Evolutionary conservation across 1,139 yeast species (phyloP).

Genomic region (Saccharomyces hybrid): DNA sequence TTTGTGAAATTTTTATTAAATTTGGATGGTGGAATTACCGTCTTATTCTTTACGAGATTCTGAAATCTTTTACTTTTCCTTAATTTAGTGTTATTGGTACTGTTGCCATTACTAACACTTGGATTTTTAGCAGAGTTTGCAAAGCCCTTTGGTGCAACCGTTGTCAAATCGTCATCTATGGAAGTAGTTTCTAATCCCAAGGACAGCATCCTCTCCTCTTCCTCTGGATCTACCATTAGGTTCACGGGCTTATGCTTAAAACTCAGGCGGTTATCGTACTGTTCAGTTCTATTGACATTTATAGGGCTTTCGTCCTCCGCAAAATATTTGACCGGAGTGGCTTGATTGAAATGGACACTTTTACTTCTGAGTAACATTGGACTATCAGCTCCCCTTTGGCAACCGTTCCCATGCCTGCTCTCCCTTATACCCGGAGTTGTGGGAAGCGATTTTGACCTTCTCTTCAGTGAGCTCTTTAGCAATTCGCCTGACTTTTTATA

Average conservation of each 20-base stretch:
- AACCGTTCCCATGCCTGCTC: neutral
- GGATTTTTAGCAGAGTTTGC: neutral
- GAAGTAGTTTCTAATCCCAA: slow-evolving; percentile 5
- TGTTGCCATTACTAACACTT: neutral
- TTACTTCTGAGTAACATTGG: slow-evolving; percentile 1
- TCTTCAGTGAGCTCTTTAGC: too few relatives aligned
- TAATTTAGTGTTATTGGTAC: slow-evolving; percentile 4
- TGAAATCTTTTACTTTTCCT: slow-evolving; percentile 16
- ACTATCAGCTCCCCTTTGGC: slow-evolving; percentile 2
- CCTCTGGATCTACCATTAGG: slow-evolving; percentile 7
- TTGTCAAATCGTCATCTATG: slow-evolving; percentile 3
- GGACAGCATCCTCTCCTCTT: slow-evolving; percentile 7
- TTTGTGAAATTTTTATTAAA: neutral
- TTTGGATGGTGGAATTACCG: neutral
- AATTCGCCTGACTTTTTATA: too few relatives aligned
- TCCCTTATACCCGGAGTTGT: slow-evolving; percentile 15
- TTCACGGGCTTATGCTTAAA: slow-evolving; percentile 15
- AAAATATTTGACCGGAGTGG: slow-evolving; percentile 28
- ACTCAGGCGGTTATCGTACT: slow-evolving; percentile 15
- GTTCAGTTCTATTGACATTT: slow-evolving; percentile 18
- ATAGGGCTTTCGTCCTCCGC: slow-evolving; percentile 28
- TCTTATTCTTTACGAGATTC: slow-evolving; percentile 2
- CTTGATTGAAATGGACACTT: neutral
- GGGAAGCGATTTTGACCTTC: too few relatives aligned
- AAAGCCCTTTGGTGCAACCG: neutral